These are phyloP conservation scores for Starmerella stellata DNA, from an alignment of 805 yeast genomes.

Conservation along the genomic window DNA sequence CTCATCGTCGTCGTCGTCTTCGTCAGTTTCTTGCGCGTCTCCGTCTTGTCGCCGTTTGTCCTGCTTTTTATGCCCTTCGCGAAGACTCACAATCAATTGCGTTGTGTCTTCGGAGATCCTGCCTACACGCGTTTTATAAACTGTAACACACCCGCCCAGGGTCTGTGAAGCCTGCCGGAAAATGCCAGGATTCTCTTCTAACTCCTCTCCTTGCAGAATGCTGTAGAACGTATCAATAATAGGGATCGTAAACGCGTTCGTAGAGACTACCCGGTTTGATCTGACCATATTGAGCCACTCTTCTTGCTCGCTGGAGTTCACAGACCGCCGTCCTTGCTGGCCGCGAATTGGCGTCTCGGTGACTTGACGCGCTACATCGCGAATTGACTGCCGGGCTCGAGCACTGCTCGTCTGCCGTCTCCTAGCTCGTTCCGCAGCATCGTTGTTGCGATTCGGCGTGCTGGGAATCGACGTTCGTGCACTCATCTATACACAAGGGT, in stretches of 20 bases:
- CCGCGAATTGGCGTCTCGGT: slow-evolving; percentile 9
- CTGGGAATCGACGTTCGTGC: slow-evolving; percentile 2
- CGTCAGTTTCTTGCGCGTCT: slow-evolving; percentile 11
- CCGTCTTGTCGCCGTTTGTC: slow-evolving; percentile 16
- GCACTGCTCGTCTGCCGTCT: slow-evolving; percentile 7
- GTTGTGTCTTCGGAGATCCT: slow-evolving; percentile 86
- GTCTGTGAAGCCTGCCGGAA: slow-evolving; percentile 85
- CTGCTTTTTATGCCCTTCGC: slow-evolving; percentile 18
- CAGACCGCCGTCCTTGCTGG: background rate
- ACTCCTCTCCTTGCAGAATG: slow-evolving; percentile 27
- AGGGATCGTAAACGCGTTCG: slow-evolving; percentile 81
- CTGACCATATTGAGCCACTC: slow-evolving; percentile 60
- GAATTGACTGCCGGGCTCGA: slow-evolving; percentile 4
- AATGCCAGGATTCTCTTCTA: slow-evolving; percentile 53
- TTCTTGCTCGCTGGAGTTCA: background rate
- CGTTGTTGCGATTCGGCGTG: slow-evolving; percentile 11
- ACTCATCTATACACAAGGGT: background rate
- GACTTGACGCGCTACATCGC: slow-evolving; percentile 10
- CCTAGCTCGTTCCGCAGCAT: slow-evolving; percentile 8
- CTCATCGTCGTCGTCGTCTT: slow-evolving; percentile 9
- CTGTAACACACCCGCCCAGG: slow-evolving; percentile 84
- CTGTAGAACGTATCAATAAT: slow-evolving; percentile 84
- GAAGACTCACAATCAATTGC: slow-evolving; percentile 56
- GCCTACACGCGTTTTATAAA: slow-evolving; percentile 78
- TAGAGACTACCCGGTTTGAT: slow-evolving; percentile 64